These are phyloP conservation scores for Ogataea minuta DNA, from an alignment of 805 yeast genomes.

Conservation along the genomic window DNA sequence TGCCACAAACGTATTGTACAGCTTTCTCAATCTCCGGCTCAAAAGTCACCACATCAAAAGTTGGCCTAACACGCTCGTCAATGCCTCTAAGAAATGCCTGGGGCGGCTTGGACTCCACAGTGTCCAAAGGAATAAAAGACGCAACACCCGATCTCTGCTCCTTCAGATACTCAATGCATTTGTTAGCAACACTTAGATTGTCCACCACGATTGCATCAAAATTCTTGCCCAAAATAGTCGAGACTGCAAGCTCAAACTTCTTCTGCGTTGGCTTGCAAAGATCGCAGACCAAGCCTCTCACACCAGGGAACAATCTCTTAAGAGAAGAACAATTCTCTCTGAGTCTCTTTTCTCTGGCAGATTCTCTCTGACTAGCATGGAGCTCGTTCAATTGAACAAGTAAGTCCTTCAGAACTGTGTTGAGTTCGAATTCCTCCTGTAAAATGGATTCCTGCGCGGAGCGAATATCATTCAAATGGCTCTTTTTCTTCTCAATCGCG, in stretches of 20 bases:
- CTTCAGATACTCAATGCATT: conserved; percentile 73
- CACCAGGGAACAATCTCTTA: conserved; percentile 78
- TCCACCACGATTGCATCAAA: conserved; percentile 86
- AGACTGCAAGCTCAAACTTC: conserved; percentile 70
- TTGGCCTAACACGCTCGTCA: conserved; percentile 58
- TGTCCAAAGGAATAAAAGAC: conserved; percentile 84
- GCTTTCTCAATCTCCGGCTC: conserved; percentile 72
- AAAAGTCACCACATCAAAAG: conserved; percentile 68
- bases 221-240: conserved; percentile 73
- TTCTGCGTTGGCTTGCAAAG: conserved; percentile 73
- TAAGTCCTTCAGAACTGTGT: conserved; percentile 58
- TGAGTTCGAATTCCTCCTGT: conserved; percentile 57
- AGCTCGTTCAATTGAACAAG: conserved; percentile 65
- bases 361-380: conserved; percentile 73
- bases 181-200: conserved; percentile 65
- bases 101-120: conserved; percentile 58
- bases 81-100: conserved; percentile 53
- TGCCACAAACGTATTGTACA: conserved; percentile 74
- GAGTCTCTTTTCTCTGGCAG: conserved; percentile 63
- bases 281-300: conserved; percentile 77
- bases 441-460: conserved; percentile 37
- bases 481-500: conserved; percentile 30
- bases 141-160: conserved; percentile 84
- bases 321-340: conserved; percentile 72
- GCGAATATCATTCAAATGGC: conserved; percentile 29